Percentiles rank a stretch among this genome's conserved stretches.
phyloP scores from a whole-genome alignment of 768 basidiomycete genomes.

The Mrakia blollopis region DNA sequence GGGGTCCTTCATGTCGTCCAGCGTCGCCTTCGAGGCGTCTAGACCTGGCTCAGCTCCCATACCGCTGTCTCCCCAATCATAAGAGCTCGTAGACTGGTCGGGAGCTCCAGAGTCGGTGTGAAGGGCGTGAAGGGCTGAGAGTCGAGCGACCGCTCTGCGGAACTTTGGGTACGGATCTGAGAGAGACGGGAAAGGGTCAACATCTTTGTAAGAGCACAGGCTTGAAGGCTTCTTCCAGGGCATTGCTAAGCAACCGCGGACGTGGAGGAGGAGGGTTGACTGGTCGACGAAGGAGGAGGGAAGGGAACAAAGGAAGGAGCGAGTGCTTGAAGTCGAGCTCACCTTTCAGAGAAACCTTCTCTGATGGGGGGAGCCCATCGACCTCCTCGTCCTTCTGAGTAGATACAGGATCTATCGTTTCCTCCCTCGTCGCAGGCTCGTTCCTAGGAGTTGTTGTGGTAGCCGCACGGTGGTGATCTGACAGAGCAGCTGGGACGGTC shows the following conservation, averaged over 20 bases:
- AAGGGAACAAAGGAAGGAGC: neutral
- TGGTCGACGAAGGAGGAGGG: too few species aligned
- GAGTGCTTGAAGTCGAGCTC: neutral
- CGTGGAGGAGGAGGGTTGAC: neutral
- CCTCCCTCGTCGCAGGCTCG: neutral
- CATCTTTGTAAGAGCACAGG: too few species aligned
- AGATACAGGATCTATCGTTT: neutral
- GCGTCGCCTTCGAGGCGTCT: conserved; percentile 5
- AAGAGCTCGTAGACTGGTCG: neutral
- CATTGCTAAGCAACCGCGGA: too few species aligned
- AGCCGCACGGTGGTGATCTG: neutral
- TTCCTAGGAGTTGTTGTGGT: neutral
- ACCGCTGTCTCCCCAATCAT: neutral
- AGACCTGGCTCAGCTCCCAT: conserved; percentile 22
- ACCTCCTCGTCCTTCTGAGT: too few species aligned
- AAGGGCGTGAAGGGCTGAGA: neutral
- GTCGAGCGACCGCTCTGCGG: neutral
- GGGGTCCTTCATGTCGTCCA: conserved; percentile 5
- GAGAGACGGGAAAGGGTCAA: neutral
- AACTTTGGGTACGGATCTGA: neutral
- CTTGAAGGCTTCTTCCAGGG: too few species aligned
- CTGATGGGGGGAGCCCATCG: too few species aligned
- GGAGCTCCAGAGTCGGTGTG: neutral
- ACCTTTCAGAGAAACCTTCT: neutral
- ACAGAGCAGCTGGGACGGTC: neutral